Percentiles rank a stretch among this genome's conserved stretches.
Evolutionary conservation across 768 basidiomycete genomes (phyloP).

Genomic region (Guyanaporus albipodus): DNA sequence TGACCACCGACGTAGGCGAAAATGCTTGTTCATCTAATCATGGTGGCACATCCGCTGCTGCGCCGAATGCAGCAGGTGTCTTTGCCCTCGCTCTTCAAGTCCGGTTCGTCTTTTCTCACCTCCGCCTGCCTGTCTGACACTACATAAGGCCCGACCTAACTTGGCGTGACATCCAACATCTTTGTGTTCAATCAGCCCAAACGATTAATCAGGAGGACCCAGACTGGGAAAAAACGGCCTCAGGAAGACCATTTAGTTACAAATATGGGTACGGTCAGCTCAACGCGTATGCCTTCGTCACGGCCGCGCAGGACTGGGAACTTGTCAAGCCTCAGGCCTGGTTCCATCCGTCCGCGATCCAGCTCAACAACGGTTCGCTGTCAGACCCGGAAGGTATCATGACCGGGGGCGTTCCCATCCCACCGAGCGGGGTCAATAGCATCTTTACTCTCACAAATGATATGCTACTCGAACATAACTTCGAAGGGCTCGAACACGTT

Average conservation of each 20-base stretch:
- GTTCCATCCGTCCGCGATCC: constrained; percentile 72
- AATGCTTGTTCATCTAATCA: constrained; percentile 77
- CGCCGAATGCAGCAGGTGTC: constrained; percentile 93
- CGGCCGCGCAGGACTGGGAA: constrained; percentile 75
- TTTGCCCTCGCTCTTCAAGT: constrained; percentile 87
- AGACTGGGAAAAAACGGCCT: constrained; percentile 85
- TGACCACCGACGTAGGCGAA: constrained; percentile 91
- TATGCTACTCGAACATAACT: constrained; percentile 66
- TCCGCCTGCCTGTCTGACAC: constrained; percentile 10
- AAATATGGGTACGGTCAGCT: constrained; percentile 95
- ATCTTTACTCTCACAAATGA: constrained; percentile 62
- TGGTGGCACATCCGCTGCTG: constrained; percentile 97
- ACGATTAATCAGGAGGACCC: constrained; percentile 85
- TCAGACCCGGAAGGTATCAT: constrained; percentile 40
- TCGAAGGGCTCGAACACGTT: constrained; percentile 88
- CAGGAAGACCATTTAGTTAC: constrained; percentile 58
- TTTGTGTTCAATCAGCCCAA: constrained; percentile 73
- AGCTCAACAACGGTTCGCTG: constrained; percentile 59
- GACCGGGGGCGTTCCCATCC: constrained; percentile 64
- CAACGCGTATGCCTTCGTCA: constrained; percentile 79
- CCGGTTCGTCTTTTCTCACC: constrained; percentile 47
- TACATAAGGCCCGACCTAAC: constrained; percentile 78
- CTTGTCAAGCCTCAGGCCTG: constrained; percentile 93
- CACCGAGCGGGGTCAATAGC: constrained; percentile 58
- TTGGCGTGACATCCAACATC: constrained; percentile 95